Evolutionary conservation across 768 basidiomycete genomes (phyloP).

Genomic region (Hypholoma fasciculare): DNA sequence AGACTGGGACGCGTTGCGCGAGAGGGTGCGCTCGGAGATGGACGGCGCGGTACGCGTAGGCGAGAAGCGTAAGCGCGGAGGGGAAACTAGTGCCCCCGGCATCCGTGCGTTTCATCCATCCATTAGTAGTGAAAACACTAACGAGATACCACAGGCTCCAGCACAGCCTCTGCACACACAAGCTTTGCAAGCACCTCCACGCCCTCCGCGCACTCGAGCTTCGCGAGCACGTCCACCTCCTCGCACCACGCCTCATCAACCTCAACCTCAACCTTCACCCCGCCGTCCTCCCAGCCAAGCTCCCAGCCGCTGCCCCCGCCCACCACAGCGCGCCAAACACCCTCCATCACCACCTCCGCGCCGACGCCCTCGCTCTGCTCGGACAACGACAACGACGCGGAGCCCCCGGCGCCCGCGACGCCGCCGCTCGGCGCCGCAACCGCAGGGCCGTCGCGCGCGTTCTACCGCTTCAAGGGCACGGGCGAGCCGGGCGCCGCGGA

Average conservation of each 20-base stretch:
- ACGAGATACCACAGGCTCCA: too few relatives aligned
- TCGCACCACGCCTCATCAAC: background rate
- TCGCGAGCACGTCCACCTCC: conserved; percentile 2
- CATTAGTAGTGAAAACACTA: too few relatives aligned
- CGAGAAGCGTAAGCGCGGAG: conserved; percentile 6
- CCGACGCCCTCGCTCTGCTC: conserved; percentile 76
- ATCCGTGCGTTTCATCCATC: too few relatives aligned
- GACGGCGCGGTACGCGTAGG: background rate
- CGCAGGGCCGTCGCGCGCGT: conserved; percentile 20
- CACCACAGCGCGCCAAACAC: conserved; percentile 17
- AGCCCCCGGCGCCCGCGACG: conserved; percentile 53
- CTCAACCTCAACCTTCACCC: background rate
- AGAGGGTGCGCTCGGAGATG: background rate
- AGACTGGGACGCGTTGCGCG: conserved; percentile 2
- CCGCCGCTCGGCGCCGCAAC: conserved; percentile 33
- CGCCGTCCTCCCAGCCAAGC: background rate
- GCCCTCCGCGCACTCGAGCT: conserved; percentile 1
- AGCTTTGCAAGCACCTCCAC: background rate
- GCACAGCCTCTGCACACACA: too few relatives aligned
- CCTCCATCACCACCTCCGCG: conserved; percentile 28
- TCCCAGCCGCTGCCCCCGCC: background rate
- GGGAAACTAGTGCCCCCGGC: background rate
- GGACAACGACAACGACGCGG: conserved; percentile 61
- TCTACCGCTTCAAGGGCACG: conserved; percentile 25
- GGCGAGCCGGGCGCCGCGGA: conserved; percentile 24